Evolutionary conservation across 23 red algal species (phyloP).

Genomic region (Gracilaria gracilis): DNA sequence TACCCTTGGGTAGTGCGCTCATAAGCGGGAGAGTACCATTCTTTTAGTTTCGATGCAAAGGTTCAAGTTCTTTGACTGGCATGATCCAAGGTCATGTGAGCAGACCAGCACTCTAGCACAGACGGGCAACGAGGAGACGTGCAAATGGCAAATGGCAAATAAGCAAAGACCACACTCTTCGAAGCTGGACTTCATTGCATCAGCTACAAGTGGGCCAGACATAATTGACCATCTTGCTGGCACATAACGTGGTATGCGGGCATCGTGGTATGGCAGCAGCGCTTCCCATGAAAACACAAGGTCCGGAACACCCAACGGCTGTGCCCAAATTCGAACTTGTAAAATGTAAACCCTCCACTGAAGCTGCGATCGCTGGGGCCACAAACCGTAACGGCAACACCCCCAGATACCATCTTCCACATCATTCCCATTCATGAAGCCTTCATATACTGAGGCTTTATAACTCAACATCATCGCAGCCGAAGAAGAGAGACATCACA

Average conservation of each 20-base stretch:
- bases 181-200: not conserved
- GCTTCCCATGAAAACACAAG: not conserved
- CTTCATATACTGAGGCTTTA: not conserved
- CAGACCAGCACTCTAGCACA: too few relatives aligned
- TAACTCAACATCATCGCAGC: not conserved
- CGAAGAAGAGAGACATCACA: not conserved
- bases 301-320: not conserved
- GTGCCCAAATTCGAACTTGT: not conserved
- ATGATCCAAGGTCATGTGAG: too few relatives aligned
- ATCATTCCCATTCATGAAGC: not conserved
- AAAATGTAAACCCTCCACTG: not conserved
- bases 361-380: not conserved
- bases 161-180: not conserved
- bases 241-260: not conserved
- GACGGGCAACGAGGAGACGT: too few relatives aligned
- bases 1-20: too few relatives aligned
- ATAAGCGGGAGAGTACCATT: too few relatives aligned
- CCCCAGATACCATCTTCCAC: not conserved
- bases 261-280: not conserved
- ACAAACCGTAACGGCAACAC: not conserved
- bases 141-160: not conserved
- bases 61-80: too few relatives aligned
- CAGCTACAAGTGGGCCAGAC: not conserved
- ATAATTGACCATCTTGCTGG: too few relatives aligned
- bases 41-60: too few relatives aligned